Evolutionary conservation across 2,329 filamentous ascomycete genomes (phyloP), one percentile per base, ranked within the genome.

Genomic region (Penicillium sumatraense): DNA sequence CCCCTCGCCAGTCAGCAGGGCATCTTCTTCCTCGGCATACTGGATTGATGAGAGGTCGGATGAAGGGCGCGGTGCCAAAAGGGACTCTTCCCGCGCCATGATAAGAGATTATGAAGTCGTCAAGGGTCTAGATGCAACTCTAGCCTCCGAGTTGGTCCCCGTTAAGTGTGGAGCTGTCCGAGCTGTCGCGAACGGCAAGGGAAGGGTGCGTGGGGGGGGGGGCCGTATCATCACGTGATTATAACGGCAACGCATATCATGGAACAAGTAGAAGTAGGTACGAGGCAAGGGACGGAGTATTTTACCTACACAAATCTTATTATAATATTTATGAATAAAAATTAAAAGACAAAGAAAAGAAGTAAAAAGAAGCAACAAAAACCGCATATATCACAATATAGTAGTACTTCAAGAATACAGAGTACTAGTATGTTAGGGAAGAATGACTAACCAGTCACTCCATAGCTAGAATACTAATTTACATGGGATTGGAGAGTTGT

Each of bases 1-100:
- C n/a, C 68, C 72, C 66, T 86, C 73, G 60, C 87, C 81, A 33
- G 86, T 83, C 54, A 87, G 73, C 56, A 89, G 75, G 38, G 83
- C 83, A 66, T 88, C 83, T 72, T 87, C 85, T 72, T 87, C 85
- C 60, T 83, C 82, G 44, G 81, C 79, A 60, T 81, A 80, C 59
- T 77, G 78, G 45, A 84, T 79, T 57, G 83, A 81, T 27, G 82
- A 83, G 57, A 76, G 75, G 50, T 84, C 80, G 23, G 83, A 86
- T 41, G 83, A 83, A 20, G 81, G 78, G 56, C 85, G 81, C 41
- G 68, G 76, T 52, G 80, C 76, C 51, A 86, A 73, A 24, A 86
- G 79, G 49, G 83, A 81, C 64, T 83, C 78, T 52, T 82, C 75
- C 61, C 74, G 68, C 54, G 72, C 55, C 73, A 76, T 74, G 38